Evolutionary conservation across 768 basidiomycete genomes (phyloP).

Genomic region (Phanerochaete carnosa): DNA sequence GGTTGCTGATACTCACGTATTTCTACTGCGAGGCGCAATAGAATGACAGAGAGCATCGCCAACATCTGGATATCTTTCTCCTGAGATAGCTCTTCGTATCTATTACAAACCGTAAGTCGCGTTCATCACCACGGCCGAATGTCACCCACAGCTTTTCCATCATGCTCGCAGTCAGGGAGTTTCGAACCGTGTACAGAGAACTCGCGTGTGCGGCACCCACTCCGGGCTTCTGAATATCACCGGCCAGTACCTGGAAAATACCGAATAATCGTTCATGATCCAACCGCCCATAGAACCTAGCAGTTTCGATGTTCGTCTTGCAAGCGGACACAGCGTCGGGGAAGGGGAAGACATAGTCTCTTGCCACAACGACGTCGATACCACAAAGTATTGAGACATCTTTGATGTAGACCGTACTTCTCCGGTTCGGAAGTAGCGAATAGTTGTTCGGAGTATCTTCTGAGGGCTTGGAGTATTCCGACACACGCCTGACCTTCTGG

Average conservation of each 20-base stretch:
- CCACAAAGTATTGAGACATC: slow-evolving; percentile 45
- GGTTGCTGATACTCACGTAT: not conserved
- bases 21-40: slow-evolving; percentile 35
- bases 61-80: slow-evolving; percentile 78
- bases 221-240: slow-evolving; percentile 2
- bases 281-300: slow-evolving; percentile 54
- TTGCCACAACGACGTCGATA: slow-evolving; percentile 55
- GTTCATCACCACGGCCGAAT: not conserved
- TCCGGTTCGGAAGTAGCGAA: slow-evolving; percentile 39
- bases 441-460: slow-evolving; percentile 41
- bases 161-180: slow-evolving; percentile 19
- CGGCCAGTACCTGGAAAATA: slow-evolving; percentile 50
- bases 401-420: slow-evolving; percentile 60
- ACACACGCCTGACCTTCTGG: slow-evolving; percentile 23
- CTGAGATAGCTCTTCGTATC: slow-evolving; percentile 39
- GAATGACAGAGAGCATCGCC: slow-evolving; percentile 69
- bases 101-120: slow-evolving; percentile 18
- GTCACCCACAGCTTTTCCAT: slow-evolving; percentile 25
- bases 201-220: not conserved
- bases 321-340: slow-evolving; percentile 46
- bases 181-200: slow-evolving; percentile 1
- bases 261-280: slow-evolving; percentile 72
- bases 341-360: slow-evolving; percentile 53
- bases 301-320: slow-evolving; percentile 55
- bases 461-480: slow-evolving; percentile 34